A percentile compares a stretch with the other conserved stretches of the same genome.
phyloP scores from a whole-genome alignment of 164 flowering plant species.

The Malania oleifera region DNA sequence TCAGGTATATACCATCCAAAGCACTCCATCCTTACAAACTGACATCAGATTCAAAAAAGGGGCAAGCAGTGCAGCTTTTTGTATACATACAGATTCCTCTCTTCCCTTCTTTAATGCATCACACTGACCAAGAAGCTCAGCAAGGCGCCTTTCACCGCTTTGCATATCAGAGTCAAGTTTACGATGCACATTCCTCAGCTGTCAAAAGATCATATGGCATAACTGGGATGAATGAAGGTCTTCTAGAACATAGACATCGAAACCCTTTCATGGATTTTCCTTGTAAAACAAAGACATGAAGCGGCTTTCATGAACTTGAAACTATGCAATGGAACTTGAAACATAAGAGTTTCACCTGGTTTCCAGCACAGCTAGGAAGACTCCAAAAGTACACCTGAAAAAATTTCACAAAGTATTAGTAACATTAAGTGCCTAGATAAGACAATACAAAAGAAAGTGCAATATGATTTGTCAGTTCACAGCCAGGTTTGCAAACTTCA shows the following conservation, averaged over 20 bases:
- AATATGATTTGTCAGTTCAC: not conserved
- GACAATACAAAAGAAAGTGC: not conserved
- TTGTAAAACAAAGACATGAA: not conserved
- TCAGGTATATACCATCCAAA: constrained; percentile 3
- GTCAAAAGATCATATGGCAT: constrained; percentile 11
- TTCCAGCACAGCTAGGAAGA: constrained; percentile 98
- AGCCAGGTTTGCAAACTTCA: too few relatives aligned
- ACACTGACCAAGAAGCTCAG: constrained; percentile 56
- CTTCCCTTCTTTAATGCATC: constrained; percentile 72
- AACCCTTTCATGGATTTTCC: too few relatives aligned
- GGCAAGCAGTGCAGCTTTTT: not conserved
- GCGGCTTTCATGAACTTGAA: not conserved
- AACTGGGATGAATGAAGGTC: not conserved
- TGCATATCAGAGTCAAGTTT: constrained; percentile 82
- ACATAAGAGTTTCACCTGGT: constrained; percentile 54
- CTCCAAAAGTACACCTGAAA: constrained; percentile 98
- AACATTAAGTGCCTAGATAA: not conserved
- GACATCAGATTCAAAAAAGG: not conserved
- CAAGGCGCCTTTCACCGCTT: constrained; percentile 49
- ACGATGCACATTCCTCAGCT: constrained; percentile 64
- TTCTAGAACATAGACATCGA: too few relatives aligned
- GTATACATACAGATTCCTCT: constrained; percentile 74
- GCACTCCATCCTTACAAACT: not conserved
- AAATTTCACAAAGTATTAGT: constrained; percentile 13
- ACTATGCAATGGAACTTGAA: not conserved